phyloP scores from a whole-genome alignment of 345 rosid species.

The Bruguiera parviflora region DNA sequence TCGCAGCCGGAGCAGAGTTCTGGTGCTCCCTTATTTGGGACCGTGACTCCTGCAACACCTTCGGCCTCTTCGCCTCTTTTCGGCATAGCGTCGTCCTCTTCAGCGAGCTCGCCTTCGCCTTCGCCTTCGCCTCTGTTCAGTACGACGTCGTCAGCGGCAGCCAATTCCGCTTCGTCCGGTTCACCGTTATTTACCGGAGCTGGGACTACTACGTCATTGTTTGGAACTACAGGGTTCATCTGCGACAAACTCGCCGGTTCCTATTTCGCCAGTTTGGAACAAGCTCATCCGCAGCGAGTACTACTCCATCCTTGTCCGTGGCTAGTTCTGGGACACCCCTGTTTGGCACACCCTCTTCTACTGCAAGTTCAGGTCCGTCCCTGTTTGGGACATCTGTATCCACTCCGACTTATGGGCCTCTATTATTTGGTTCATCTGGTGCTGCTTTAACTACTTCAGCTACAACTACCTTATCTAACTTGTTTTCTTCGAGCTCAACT shows the following conservation, averaged over 20 bases:
- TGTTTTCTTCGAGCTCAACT: constrained; percentile 20
- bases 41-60: constrained; percentile 1
- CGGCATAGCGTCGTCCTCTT: not conserved
- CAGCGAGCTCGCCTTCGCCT: not conserved
- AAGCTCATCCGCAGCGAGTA: constrained; percentile 9
- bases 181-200: not conserved
- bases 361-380: constrained; percentile 20
- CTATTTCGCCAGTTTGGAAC: not conserved
- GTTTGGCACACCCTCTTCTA: constrained; percentile 18
- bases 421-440: constrained; percentile 9
- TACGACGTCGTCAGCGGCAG: constrained; percentile 23
- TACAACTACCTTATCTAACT: constrained; percentile 23
- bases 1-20: not conserved
- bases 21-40: constrained; percentile 9
- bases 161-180: not conserved
- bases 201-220: constrained; percentile 13
- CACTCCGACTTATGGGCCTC: constrained; percentile 5
- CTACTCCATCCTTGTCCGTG: constrained; percentile 22
- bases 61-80: not conserved
- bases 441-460: constrained; percentile 18
- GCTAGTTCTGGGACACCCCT: constrained; percentile 18
- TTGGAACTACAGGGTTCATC: constrained; percentile 19
- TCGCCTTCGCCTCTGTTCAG: constrained; percentile 20
- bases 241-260: not conserved
- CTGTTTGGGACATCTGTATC: constrained; percentile 20